Percentiles rank a stretch among this genome's conserved stretches.
These are phyloP conservation scores for Climacium dendroides DNA, from an alignment of 225 moss, liverwort and hornwort species.

Conservation along the genomic window DNA sequence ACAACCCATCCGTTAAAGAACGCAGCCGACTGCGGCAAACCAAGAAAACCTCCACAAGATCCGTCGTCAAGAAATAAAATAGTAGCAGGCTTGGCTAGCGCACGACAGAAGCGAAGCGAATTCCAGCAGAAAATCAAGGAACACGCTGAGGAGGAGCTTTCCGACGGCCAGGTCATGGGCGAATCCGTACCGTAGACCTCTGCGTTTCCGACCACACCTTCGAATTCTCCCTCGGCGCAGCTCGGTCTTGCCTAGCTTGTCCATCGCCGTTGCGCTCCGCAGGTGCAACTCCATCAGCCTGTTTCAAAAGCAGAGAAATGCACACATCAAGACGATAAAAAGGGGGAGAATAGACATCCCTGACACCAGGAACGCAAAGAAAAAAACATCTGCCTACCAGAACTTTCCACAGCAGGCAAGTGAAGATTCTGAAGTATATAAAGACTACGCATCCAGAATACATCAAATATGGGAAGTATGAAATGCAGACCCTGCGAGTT, in stretches of 20 bases:
- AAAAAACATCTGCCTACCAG: not conserved
- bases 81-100: not conserved
- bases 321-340: not conserved
- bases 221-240: conserved; percentile 29
- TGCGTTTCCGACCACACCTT: conserved; percentile 65
- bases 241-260: conserved; percentile 31
- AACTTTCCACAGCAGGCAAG: not conserved
- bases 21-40: not conserved
- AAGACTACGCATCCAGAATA: not conserved
- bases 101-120: not conserved
- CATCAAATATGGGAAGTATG: conserved; percentile 4
- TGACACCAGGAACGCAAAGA: not conserved
- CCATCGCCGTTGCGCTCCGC: conserved; percentile 59
- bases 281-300: conserved; percentile 42
- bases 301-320: not conserved
- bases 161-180: not conserved
- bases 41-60: not conserved
- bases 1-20: not conserved
- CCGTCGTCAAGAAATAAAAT: not conserved
- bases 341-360: not conserved
- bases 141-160: not conserved
- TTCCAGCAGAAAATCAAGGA: not conserved
- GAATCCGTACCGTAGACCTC: conserved; percentile 38
- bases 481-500: conserved; percentile 68
- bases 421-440: not conserved